Base-by-base conservation (phyloP, 1,284 basidiomycete species). In the Baeospora myosura region DNA sequence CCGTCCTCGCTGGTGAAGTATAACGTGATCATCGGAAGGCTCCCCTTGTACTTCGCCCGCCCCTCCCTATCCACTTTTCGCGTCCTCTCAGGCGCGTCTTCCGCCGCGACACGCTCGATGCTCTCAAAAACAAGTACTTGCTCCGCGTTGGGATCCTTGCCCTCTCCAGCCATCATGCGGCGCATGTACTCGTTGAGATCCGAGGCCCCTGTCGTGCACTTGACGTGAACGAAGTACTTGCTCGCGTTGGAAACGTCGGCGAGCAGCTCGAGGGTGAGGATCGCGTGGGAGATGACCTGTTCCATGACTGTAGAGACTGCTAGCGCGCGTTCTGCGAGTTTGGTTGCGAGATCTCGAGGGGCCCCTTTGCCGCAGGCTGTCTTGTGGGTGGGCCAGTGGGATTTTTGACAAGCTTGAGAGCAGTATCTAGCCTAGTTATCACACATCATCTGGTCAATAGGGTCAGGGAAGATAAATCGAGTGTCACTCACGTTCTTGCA, bases 231-330 rank as follows among this genome's bases (percentile, higher is more conserved):
- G 16, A 34, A 34, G 32, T 10, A 34, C 17, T 34, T 34, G 8
- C 10, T 10, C 17, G 32, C 32, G 17, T 34, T 34, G 7, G 32
- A 10, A 7, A 7, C 8, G 17, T 10, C 17, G 7, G 8, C 17
- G 17, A 34, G 8, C 8, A 34, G 32, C 7, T 34, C 32, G 10
- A 34, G 32, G 10, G 8, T 34, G 17, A 34, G 8, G 20, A 37
- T 37, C 10, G 35, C 35, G 21, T 10, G 12, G 7, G 21, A 10
- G 5, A 18, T 18, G 10, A 37, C 10, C 5, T 10, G 10, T n/a
- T 37, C 35, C 35, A 37, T 23, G 20, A 37, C 23, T 23, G 11
- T 18, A 20, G 35, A 21, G 7, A 37, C 35, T 5, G 35, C 35
- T 7, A 37, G 10, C 5, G 35, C 14, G 8, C 35, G 35, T 16